Conservation (phyloP, 2,329 filamentous ascomycete genomes). For the Monilinia polystroma region DNA sequence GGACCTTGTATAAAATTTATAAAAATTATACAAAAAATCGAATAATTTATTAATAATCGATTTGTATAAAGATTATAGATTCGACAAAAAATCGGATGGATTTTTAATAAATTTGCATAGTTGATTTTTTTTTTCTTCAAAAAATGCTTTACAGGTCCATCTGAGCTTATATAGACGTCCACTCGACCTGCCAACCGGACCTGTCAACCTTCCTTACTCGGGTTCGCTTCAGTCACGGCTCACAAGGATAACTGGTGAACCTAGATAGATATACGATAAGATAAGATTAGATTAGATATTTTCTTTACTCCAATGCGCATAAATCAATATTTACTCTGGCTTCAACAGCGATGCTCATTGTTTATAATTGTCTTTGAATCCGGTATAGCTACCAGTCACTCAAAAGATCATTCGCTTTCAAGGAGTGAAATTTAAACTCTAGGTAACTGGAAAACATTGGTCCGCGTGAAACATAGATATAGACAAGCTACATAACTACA, state of each 20-base stretch:
- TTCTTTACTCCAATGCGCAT: not conserved
- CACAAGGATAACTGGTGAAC: not conserved
- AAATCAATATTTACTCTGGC: not conserved
- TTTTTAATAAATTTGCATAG: too few species aligned
- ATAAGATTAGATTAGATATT: not conserved
- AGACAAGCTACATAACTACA: not conserved
- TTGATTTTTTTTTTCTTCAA: too few species aligned
- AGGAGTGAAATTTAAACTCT: not conserved
- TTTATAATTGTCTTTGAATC: too few species aligned
- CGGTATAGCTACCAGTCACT: too few species aligned
- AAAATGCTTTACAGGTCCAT: too few species aligned
- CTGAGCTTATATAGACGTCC: too few species aligned
- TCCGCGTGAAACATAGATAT: not conserved
- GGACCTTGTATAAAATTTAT: too few species aligned
- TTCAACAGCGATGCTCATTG: not conserved
- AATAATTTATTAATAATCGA: too few species aligned
- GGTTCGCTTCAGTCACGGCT: not conserved
- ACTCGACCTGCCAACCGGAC: too few species aligned
- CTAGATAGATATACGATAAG: conserved; percentile 5
- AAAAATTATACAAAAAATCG: too few species aligned
- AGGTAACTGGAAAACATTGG: not conserved
- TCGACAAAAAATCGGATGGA: too few species aligned
- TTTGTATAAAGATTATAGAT: too few species aligned
- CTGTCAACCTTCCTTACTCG: not conserved
- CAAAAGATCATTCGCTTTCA: not conserved